Evolutionary conservation across 2,329 filamentous ascomycete genomes (phyloP), one percentile per base, ranked within the genome.

Genomic region (Pseudocercospora pini-densiflorae): DNA sequence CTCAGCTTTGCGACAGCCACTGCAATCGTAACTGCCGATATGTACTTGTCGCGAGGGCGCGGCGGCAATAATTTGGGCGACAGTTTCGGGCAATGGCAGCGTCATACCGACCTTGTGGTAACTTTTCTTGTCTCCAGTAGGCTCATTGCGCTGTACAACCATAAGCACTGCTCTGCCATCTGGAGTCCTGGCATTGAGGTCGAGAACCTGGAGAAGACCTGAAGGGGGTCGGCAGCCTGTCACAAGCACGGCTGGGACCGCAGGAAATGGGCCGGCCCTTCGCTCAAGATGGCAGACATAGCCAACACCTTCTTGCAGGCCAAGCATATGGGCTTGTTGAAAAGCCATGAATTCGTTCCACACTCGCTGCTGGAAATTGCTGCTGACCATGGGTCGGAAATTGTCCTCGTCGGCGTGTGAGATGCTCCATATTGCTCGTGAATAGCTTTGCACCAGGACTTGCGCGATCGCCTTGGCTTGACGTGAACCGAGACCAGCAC

Each of bases 391-490:
- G 33, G 55, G 55, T n/a, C 29, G 19, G 6, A 59, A 59, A 8
- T 23, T 59, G 29, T 23, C 55, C 31, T 59, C 55, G 19, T 40
- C 36, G 55, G 14, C 29, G 8, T 19, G n/a, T 3, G 7, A 23
- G 14, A 59, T 40, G 55, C 36, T 31, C 24, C 24, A 36, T 12
- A 59, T 21, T 1, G 55, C 55, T 31, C 14, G 24, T 19, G 29
- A 63, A 47, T 55, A 59, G 59, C 7, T 54, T 67, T 62, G 60
- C 12, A 65, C 27, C 16, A 62, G 23, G 54, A 29, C 69, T 40
- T 62, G 45, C 4, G 60, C 45, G 33, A 62, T 36, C 5, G 53
- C 31, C 24, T 31, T 47, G 2, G 47, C 23, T 40, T 62, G 55
- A 6, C 19, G 19, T 5, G 36, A 23, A 31, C 36, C 36, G 10